Conservation (phyloP, 73 alveolate genomes). For the Uronychia binucleata region DNA sequence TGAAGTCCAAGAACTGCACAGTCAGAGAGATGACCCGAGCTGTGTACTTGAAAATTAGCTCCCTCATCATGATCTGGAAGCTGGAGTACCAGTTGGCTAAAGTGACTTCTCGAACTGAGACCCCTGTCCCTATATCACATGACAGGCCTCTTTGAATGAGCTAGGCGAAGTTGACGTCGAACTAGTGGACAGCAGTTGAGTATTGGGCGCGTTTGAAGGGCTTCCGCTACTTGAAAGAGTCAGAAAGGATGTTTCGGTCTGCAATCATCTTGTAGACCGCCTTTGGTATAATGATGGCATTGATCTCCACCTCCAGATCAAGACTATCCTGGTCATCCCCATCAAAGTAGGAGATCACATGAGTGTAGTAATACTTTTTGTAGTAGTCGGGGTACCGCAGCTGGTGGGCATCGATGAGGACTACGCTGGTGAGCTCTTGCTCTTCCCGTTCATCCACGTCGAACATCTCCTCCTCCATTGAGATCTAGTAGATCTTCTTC, state of each 20-base stretch:
- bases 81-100: not conserved
- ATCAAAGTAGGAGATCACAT: not conserved
- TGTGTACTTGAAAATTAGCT: not conserved
- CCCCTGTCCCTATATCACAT: not conserved
- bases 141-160: not conserved
- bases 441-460: not conserved
- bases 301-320: not conserved
- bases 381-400: not conserved
- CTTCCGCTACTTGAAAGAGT: not conserved
- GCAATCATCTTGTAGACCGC: not conserved
- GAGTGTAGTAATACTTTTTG: not conserved
- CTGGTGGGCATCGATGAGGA: not conserved
- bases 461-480: not conserved
- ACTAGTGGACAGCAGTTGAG: not conserved
- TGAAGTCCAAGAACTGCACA: not conserved
- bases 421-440: not conserved
- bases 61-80: not conserved
- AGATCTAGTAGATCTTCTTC: not conserved
- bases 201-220: not conserved
- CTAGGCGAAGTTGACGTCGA: not conserved
- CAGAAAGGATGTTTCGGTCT: not conserved
- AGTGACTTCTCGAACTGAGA: not conserved
- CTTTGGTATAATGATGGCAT: not conserved
- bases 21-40: not conserved
- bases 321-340: not conserved